Evolutionary conservation across 1,139 yeast species (phyloP), one percentile per base, ranked within the genome.

Genomic region (Candida sp.): DNA sequence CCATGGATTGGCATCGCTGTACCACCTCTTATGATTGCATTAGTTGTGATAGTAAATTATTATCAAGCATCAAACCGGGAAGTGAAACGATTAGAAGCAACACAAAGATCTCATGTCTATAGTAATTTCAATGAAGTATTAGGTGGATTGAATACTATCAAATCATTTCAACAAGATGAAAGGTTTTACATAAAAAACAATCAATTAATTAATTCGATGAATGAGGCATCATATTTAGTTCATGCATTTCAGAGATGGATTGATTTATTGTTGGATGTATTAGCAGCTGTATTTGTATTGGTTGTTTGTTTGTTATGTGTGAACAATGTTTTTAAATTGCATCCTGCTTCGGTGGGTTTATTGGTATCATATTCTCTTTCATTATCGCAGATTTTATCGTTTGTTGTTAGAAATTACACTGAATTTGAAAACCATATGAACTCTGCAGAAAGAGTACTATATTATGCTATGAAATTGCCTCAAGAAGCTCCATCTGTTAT

Each of bases 361-460:
- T 72, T 87, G 43, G 64, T 87, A 42, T 75, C 89, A 1, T 82
- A 81, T 61, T 77, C 79, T 32, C 63, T 80, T 43, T 77, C 73
- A 43, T 67, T 81, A 43, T 75, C 82, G 4, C 74, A 77, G 41
- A 66, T 71, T 47, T 65, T 81, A 47, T 72, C 81, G 2, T 60
- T 77, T 61, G 64, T 79, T 47, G 65, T 81, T 45, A 66, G 82
- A 56, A 70, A 85, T 7, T 64, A 71, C 48, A 87, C 96, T 1
- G 86, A 84, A 56, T 78, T 86, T 27, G 96, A 88, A 60, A 88
- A 86, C 62, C 86, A 85, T 59, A 78, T 88, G 89, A 87, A 86
- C 56, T 81, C 95, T 7, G 93, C 84, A 5, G 96, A 89, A 64
- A 77, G 97, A 59, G 65, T 90, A 48, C 75, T 81, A 50, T 77